Base-by-base conservation (phyloP, 208 protist genomes). In the Trypanosoma brucei region DNA sequence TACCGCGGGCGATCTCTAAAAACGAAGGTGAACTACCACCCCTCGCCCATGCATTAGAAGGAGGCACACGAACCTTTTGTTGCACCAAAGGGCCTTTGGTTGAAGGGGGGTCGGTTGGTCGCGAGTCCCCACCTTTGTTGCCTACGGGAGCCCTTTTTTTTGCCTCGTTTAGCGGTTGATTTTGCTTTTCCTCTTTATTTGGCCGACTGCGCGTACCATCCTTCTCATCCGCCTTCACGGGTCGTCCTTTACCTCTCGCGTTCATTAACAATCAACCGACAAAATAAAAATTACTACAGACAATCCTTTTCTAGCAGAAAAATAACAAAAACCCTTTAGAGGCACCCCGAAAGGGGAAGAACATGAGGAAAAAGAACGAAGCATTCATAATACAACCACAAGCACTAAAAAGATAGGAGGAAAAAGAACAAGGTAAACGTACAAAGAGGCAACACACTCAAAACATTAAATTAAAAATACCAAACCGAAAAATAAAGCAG, bases 1-100 rank as follows among this genome's bases (percentile, higher is more conserved):
- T 72, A 62, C 75, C 70, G 22, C 78, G 74, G 45, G 83, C 78
- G 64, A 88, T 75, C 62, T 88, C 81, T 14, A 75, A 77, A 61
- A 88, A 88, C 30, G 81, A 84, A 58, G 72, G 71, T n/a, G 76
- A 78, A 33, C 62, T 80, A 60, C 77, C 61, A 42, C 62, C 69
- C 61, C 84, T 88, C 14, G 74, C 58, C 81, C 81, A 88, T 30
- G 68, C 80, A n/a, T 70, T 71, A 33, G 70, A 51, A 36, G 57
- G 11, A 14, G 57, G 46, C 36, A 81, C 69, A 46, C 76, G 71
- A 5, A 54, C 48, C 60, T 87, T 88, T 56, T 75, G 59, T 49
- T 83, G 72, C n/a, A 84, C 65, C 14, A 66, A 68, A n/a, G 75
- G 65, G 14, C 60, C 55, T 68, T 74, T 73, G n/a, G 59, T 65